These are phyloP conservation scores for Phytomonas sp. DNA, from an alignment of 208 protist genomes.

Conservation along the genomic window DNA sequence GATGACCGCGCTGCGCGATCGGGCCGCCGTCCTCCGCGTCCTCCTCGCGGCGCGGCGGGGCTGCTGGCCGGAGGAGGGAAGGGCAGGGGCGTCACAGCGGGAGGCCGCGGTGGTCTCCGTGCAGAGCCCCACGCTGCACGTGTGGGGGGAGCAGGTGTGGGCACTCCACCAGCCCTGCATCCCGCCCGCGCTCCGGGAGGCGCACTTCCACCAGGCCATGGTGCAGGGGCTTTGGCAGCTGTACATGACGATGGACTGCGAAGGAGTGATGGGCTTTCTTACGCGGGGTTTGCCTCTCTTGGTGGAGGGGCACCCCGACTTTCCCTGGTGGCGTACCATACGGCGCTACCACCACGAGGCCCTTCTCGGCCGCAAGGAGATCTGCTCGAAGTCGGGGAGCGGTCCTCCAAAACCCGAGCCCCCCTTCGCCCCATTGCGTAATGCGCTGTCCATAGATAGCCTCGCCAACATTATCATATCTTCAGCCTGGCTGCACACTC, in stretches of 20 bases:
- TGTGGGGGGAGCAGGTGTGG: not conserved
- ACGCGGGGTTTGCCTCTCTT: not conserved
- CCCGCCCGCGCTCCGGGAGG: slow-evolving; percentile 3
- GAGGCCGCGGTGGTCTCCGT: not conserved
- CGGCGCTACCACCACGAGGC: slow-evolving; percentile 3
- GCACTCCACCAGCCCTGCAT: slow-evolving; percentile 1
- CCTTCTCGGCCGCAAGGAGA: not conserved
- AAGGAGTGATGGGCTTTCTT: not conserved
- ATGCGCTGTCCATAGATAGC: not conserved
- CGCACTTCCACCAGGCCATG: not conserved
- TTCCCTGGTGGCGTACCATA: not conserved
- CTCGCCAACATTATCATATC: not conserved
- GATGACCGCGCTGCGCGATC: slow-evolving; percentile 6
- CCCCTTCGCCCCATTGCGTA: not conserved
- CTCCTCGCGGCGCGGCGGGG: slow-evolving; percentile 8
- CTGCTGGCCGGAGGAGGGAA: slow-evolving; percentile 13
- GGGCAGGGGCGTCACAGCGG: not conserved
- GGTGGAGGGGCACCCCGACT: not conserved
- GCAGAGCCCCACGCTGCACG: not conserved
- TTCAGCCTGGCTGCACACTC: not conserved
- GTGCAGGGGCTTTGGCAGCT: not conserved
- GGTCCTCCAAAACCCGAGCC: not conserved
- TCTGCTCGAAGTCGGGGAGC: not conserved
- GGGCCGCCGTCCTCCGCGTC: slow-evolving; percentile 7
- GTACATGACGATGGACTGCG: not conserved